phyloP scores from a whole-genome alignment of 2,329 filamentous ascomycete genomes.

The Ambrosiella cleistominuta region DNA sequence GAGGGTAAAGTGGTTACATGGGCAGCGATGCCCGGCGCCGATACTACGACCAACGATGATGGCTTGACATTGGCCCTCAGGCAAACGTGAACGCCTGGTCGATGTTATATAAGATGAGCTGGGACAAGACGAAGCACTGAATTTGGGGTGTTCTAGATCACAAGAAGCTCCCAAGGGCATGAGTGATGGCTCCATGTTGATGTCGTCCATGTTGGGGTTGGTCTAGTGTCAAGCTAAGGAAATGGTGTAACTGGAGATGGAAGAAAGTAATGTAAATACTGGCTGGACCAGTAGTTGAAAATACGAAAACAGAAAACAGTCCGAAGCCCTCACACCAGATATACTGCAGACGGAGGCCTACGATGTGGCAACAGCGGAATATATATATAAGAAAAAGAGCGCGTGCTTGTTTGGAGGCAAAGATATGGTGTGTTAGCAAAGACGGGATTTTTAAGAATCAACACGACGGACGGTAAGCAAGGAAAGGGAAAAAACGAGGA shows the following conservation, averaged over 20 bases:
- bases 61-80: constrained; percentile 40
- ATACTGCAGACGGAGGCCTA: too few species aligned
- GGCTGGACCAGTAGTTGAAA: too few species aligned
- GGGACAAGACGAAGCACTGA: constrained; percentile 16
- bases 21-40: constrained; percentile 37
- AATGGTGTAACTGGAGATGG: not conserved
- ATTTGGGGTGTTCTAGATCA: not conserved
- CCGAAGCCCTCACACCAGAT: too few species aligned
- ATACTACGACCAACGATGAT: constrained; percentile 39
- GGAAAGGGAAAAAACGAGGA: not conserved
- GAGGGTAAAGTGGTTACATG: constrained; percentile 38
- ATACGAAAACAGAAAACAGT: too few species aligned
- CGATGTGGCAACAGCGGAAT: too few species aligned
- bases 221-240: not conserved
- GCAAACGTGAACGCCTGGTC: constrained; percentile 22
- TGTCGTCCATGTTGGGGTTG: not conserved
- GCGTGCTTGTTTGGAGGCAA: not conserved
- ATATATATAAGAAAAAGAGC: too few species aligned
- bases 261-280: not conserved
- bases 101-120: constrained; percentile 14
- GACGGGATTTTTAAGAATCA: not conserved
- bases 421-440: not conserved
- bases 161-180: constrained; percentile 2
- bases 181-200: constrained; percentile 11
- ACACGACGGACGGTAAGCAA: not conserved